These are phyloP conservation scores for Calonectria hawksworthii DNA, from an alignment of 2,329 filamentous ascomycete genomes.

Conservation along the genomic window DNA sequence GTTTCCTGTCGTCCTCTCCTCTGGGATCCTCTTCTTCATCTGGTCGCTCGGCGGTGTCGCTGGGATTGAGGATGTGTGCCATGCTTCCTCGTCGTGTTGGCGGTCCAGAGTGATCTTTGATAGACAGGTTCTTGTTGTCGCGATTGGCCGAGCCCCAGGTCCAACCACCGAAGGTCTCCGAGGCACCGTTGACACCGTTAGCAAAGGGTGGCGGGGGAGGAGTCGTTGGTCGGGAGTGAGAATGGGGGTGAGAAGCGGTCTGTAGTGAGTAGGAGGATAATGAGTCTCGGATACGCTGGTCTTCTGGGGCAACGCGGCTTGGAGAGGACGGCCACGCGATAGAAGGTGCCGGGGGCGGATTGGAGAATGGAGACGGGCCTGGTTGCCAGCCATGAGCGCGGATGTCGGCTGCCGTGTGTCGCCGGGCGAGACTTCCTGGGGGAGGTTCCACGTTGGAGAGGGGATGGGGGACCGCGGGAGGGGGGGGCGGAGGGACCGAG, in stretches of 20 bases:
- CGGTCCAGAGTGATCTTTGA: constrained; percentile 69
- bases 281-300: constrained; percentile 70
- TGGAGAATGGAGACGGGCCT: constrained; percentile 73
- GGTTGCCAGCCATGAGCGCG: constrained; percentile 86
- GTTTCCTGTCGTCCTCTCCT: constrained; percentile 72
- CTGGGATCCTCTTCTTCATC: constrained; percentile 69
- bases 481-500: constrained; percentile 74
- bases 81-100: constrained; percentile 72
- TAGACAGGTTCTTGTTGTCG: constrained; percentile 63
- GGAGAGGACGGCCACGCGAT: constrained; percentile 70
- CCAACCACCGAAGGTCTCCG: constrained; percentile 68
- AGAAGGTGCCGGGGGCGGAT: constrained; percentile 56
- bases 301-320: constrained; percentile 63
- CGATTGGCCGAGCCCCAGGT: constrained; percentile 67
- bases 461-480: constrained; percentile 75
- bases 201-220: constrained; percentile 64
- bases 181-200: constrained; percentile 56
- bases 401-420: constrained; percentile 97
- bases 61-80: constrained; percentile 74
- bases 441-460: constrained; percentile 73
- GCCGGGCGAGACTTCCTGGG: constrained; percentile 79
- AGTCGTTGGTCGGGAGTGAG: constrained; percentile 68
- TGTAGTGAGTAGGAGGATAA: constrained; percentile 69
- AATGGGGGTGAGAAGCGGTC: constrained; percentile 55
- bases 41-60: constrained; percentile 67